These are phyloP conservation scores for Nannizziopsis barbatae DNA, from an alignment of 2,329 filamentous ascomycete species.

Conservation along the genomic window DNA sequence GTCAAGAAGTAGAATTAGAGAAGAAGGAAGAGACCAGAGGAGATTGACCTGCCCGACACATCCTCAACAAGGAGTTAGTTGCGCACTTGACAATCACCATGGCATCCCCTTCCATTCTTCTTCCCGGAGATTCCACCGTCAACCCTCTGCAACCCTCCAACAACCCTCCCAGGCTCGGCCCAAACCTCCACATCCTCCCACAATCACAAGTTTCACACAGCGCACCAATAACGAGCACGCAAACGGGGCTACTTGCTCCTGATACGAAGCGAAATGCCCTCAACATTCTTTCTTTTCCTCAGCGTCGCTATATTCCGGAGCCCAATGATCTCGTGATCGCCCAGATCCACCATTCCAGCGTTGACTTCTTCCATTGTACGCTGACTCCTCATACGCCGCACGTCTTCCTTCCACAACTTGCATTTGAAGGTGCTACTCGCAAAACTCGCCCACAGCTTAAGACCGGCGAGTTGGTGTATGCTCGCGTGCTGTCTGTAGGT, in stretches of 20 bases:
- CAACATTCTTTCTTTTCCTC: constrained; percentile 26
- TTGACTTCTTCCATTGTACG: constrained; percentile 68
- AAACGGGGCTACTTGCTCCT: constrained; percentile 28
- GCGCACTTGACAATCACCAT: constrained; percentile 30
- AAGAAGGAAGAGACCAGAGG: too few relatives aligned
- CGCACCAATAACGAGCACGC: constrained; percentile 42
- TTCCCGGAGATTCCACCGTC: constrained; percentile 65
- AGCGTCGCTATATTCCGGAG: constrained; percentile 60
- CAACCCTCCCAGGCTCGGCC: constrained; percentile 62
- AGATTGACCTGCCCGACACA: too few relatives aligned
- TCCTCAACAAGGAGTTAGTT: too few relatives aligned
- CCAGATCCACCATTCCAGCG: constrained; percentile 62
- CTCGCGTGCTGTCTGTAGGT: constrained; percentile 65
- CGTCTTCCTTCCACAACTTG: constrained; percentile 69
- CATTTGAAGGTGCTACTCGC: constrained; percentile 87
- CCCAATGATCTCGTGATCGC: constrained; percentile 82
- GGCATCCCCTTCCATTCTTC: constrained; percentile 53
- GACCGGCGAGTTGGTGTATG: constrained; percentile 73
- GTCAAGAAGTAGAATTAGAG: too few relatives aligned
- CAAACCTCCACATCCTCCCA: constrained; percentile 70
- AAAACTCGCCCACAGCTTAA: constrained; percentile 76
- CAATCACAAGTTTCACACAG: constrained; percentile 55
- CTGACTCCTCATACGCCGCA: constrained; percentile 53
- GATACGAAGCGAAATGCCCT: constrained; percentile 33
- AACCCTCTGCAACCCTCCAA: constrained; percentile 46